Conservation (phyloP, 208 protist genomes). For the Blastocrithidia nonstop region DNA sequence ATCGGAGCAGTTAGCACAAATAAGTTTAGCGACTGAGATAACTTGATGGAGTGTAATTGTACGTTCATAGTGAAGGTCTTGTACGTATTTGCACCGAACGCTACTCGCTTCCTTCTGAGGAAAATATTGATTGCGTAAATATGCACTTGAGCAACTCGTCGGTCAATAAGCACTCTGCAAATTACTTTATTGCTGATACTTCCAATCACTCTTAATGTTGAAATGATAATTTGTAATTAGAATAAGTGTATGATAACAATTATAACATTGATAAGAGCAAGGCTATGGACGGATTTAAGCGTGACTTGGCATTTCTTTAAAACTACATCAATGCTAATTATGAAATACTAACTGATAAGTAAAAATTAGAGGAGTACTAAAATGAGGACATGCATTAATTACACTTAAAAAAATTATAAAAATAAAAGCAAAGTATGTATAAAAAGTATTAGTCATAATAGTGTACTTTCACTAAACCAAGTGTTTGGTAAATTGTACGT, state of each 20-base stretch:
- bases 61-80: conserved; percentile 77
- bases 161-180: conserved; percentile 42
- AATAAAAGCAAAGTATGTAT: background rate
- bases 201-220: no score
- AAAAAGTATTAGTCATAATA: no score
- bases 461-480: no score
- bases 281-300: conserved; percentile 31
- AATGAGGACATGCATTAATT: no score
- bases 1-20: no score
- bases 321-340: conserved; percentile 14
- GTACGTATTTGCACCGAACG: conserved; percentile 84
- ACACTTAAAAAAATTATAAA: no score
- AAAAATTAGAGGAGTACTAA: no score
- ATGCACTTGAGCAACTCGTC: conserved; percentile 85
- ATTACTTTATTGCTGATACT: conserved; percentile 5
- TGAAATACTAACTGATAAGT: background rate
- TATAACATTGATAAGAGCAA: conserved; percentile 1
- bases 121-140: conserved; percentile 23
- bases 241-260: conserved; percentile 1
- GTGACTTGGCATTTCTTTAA: conserved; percentile 25
- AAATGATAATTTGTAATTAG: background rate
- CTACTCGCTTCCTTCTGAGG: conserved; percentile 37
- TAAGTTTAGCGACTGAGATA: conserved; percentile 1
- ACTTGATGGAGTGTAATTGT: conserved; percentile 52
- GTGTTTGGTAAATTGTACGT: conserved; percentile 30